Evolutionary conservation across 345 rosid genomes (phyloP), one percentile per base, ranked within the genome.

Genomic region (Xanthoceras sorbifolium): DNA sequence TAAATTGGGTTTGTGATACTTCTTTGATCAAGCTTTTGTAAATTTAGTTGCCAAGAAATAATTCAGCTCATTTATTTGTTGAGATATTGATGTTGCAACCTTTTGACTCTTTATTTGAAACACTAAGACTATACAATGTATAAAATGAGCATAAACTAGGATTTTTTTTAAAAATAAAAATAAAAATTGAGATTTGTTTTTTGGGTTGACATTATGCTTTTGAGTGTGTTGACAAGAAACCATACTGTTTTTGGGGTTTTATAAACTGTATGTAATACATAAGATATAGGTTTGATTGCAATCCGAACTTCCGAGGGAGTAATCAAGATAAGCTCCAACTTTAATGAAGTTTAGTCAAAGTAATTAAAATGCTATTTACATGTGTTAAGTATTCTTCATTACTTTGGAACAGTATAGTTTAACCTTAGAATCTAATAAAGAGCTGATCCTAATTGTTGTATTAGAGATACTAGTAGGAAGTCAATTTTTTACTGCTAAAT

Each of bases 1-100:
- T 69, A 17, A 69, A 29, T 69, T 28, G 31, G 60, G 10, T 69
- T 34, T 69, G 73, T 29, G 10, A 26, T 69, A 48, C 17, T 48
- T 69, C 6, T 38, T 38, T 46, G 17, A 42, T 67, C 22, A n/a
- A 6, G 29, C 48, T 40, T 32, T 8, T 17, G 40, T 64, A 18
- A 34, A 32, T 10, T 31, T 64, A 64, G 67, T 14, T 64, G 9
- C 2, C 2, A n/a, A 7, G 2, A n/a, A n/a, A n/a, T n/a, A n/a
- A n/a, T n/a, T n/a, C n/a, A n/a, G n/a, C n/a, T n/a, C n/a, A n/a
- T n/a, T n/a, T n/a, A n/a, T n/a, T 2, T 17, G n/a, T 31, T 64
- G 23, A 29, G 14, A 23, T 68, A 46, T 15, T 68, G 72, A 26
- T 4, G 52, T 46, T 46, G 59, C 59, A 15, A 25, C 22, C 9